These are phyloP conservation scores for Neofusicoccum sp. DNA, from an alignment of 2,329 filamentous ascomycete species.

Conservation along the genomic window DNA sequence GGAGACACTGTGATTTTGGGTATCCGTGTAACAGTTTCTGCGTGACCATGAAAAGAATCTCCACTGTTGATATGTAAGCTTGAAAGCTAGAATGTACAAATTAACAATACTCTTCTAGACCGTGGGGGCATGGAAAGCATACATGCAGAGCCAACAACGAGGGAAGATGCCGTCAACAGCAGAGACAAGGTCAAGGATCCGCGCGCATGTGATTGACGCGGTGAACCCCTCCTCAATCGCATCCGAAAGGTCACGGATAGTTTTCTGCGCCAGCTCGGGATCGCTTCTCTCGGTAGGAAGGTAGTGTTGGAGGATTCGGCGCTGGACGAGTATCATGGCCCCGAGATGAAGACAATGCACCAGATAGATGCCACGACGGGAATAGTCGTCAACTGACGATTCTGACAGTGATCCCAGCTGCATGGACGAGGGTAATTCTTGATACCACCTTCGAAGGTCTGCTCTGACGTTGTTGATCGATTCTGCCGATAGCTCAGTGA, in stretches of 20 bases:
- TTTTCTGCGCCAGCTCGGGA: background rate
- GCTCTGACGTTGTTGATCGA: slow-evolving; percentile 19
- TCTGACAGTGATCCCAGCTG: slow-evolving; percentile 2
- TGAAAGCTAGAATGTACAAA: slow-evolving; percentile 17
- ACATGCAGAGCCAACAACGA: slow-evolving; percentile 27
- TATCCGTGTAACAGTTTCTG: slow-evolving; percentile 21
- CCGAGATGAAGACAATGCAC: slow-evolving; percentile 27
- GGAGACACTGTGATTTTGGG: background rate
- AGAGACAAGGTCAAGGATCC: slow-evolving; percentile 22
- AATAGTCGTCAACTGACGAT: background rate
- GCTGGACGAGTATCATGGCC: slow-evolving; percentile 24
- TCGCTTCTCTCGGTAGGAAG: background rate
- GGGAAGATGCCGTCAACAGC: slow-evolving; percentile 22
- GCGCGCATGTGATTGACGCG: slow-evolving; percentile 21
- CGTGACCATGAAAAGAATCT: slow-evolving; percentile 21
- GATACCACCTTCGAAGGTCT: slow-evolving; percentile 20
- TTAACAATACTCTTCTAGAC: background rate
- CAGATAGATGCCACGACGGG: slow-evolving; percentile 22
- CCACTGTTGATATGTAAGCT: slow-evolving; percentile 22
- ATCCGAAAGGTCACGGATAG: background rate
- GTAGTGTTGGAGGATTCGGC: slow-evolving; percentile 21
- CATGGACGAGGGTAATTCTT: slow-evolving; percentile 23
- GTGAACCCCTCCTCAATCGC: slow-evolving; percentile 24
- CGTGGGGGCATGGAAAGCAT: background rate
- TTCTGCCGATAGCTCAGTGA: background rate